Evolutionary conservation across 2,329 filamentous ascomycete genomes (phyloP), one percentile per base, ranked within the genome.

Genomic region (Chaetoscypha palmicola): DNA sequence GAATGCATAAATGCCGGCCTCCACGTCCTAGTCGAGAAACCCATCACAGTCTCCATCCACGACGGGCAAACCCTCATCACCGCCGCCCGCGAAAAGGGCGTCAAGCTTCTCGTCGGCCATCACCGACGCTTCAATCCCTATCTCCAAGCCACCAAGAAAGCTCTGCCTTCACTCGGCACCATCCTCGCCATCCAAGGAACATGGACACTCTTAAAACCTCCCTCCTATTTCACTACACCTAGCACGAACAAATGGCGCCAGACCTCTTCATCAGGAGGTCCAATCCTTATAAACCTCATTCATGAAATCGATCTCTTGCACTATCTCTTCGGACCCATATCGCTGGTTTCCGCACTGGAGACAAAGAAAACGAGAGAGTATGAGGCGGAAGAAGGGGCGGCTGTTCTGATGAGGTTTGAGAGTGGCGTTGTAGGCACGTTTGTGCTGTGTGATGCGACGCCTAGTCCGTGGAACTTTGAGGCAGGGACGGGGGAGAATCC

Each of bases 221-320:
- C 54, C 0, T 45, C 61, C 0, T 81, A 80, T 59, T 80, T 74
- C 49, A 62, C 67, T 2, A 50, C 26, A 9, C 26, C 38, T 3
- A 14, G 66, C 0, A 68, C 68, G 0, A 61, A 63, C 0, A 66
- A 68, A 30, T 79, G 76, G 75, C 66, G 72, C 11, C 63, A 66
- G 5, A 53, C 59, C 11, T 22, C 14, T 3, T 43, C 50, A 2
- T 59, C 55, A 4, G 57, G 63, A 1, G 76, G 74, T 0, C 68
- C 72, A 0, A 61, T 79, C 5, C 61, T 72, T 2, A 79, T 79
- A 47, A 81, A 80, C 53, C 61, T 80, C 33, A 68, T 79, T n/a
- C 76, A 81, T 52, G 77, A 81, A 38, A 62, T 80, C 30, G 77
- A 80, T 47, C 60, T 78, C 0, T 61, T 81, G 14, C 75, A 79